Evolutionary conservation across 2,329 filamentous ascomycete species (phyloP), one percentile per base, ranked within the genome.

Genomic region (Xylariaceae sp.): DNA sequence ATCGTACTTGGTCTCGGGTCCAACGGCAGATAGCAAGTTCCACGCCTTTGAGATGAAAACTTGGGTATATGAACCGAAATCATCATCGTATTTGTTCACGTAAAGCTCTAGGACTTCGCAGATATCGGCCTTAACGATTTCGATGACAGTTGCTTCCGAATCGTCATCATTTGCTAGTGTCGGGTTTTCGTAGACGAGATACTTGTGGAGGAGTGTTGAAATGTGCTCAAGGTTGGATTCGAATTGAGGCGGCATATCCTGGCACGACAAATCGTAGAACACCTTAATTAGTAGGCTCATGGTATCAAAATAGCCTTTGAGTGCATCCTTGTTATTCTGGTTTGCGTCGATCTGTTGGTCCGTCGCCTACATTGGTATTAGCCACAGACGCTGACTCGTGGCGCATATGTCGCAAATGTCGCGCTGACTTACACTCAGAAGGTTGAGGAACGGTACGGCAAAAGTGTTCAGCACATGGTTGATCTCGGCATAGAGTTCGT

Each of bases 221-320:
- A 99, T 89, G 58, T 84, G 83, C 41, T 79, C 74, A 16, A 99
- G 81, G 68, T 96, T 89, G 61, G 95, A 88, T 77, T 99, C 94
- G 71, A 99, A 96, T 63, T 94, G 87, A 2, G 93, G 92, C 13
- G 94, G 92, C 64, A 99, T 82, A 72, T 99, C 94, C 71, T 99
- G 95, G 69, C 88, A 96, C n/a, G 92, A 97, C 46, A 99, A 85
- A 73, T 99, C 95, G 75, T 94, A 94, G 70, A 97, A 86, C 42
- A 99, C 86, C 77, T 96, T 96, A 64, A 97, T 81, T 63, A 96
- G 84, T 46, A 97, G 80, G 70, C 93, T 92, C 59, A 99, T 81
- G 3, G 92, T 91, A 60, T 89, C 86, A 64, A 96, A 92, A 70
- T 91, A 89, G 62, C 85, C 84, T 67, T 87, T 85, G 37, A 99